A percentile compares a stretch with the other conserved stretches of the same genome.
These are phyloP conservation scores for Globisporangium paroecandrum DNA, from an alignment of 352 stramenopile species.

Conservation along the genomic window DNA sequence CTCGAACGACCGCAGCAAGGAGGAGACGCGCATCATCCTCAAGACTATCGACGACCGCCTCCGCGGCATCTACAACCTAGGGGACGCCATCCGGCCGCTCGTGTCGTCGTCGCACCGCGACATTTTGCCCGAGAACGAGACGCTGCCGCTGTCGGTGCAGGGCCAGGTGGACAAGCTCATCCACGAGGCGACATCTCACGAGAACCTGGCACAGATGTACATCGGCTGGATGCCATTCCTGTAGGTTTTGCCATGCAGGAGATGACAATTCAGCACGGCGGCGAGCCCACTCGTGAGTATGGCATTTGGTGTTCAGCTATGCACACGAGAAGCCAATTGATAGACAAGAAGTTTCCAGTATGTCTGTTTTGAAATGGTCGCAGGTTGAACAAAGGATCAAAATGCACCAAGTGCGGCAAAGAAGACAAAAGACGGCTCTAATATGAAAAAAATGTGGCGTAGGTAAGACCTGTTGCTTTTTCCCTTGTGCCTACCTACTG, in stretches of 20 bases:
- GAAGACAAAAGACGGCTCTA: neutral
- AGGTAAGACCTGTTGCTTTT: slow-evolving; percentile 2
- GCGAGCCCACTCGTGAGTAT: neutral
- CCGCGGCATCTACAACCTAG: slow-evolving; percentile 91
- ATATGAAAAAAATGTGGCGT: neutral
- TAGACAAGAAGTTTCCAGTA: neutral
- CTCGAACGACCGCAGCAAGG: slow-evolving; percentile 73
- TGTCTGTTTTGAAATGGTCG: neutral
- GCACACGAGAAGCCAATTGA: neutral
- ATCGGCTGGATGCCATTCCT: slow-evolving; percentile 95
- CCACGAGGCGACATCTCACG: slow-evolving; percentile 87
- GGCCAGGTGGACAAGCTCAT: slow-evolving; percentile 94
- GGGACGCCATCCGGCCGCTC: slow-evolving; percentile 68
- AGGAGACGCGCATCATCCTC: slow-evolving; percentile 85
- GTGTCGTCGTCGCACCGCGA: slow-evolving; percentile 64
- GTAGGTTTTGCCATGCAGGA: slow-evolving; percentile 17
- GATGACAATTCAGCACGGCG: neutral
- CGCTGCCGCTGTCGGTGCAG: slow-evolving; percentile 90
- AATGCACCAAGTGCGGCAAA: neutral
- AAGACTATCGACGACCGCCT: slow-evolving; percentile 90
- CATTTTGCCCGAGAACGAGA: slow-evolving; percentile 73
- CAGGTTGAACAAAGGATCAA: neutral
- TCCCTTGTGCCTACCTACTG: slow-evolving; percentile 1
- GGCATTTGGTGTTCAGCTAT: neutral
- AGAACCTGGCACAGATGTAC: slow-evolving; percentile 95